Evolutionary conservation across 2,329 filamentous ascomycete species (phyloP).

Genomic region (Trichophyton mentagrophytes): DNA sequence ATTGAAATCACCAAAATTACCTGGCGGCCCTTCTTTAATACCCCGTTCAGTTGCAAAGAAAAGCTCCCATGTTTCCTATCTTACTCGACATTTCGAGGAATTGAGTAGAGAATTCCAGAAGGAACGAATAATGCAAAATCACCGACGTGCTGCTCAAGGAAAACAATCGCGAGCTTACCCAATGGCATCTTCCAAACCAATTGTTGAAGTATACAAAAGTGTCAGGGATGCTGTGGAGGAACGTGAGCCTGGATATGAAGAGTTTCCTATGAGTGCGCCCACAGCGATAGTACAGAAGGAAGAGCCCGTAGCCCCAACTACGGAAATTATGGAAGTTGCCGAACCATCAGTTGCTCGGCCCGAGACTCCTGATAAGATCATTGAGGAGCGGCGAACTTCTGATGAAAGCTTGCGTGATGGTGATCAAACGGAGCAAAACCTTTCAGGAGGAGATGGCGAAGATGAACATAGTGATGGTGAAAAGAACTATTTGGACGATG

Average conservation of each 20-base stretch:
- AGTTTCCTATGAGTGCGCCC: slow-evolving; percentile 20
- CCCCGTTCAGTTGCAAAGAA: slow-evolving; percentile 66
- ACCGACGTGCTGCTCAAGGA: slow-evolving; percentile 61
- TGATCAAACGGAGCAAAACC: slow-evolving; percentile 40
- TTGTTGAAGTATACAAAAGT: slow-evolving; percentile 90
- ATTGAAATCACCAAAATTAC: slow-evolving; percentile 45
- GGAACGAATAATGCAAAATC: slow-evolving; percentile 74
- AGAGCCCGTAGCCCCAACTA: slow-evolving; percentile 12
- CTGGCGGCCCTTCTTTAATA: slow-evolving; percentile 56
- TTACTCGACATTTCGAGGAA: slow-evolving; percentile 93
- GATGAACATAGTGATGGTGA: slow-evolving; percentile 59
- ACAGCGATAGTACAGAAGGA: slow-evolving; percentile 10
- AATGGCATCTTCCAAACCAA: slow-evolving; percentile 82
- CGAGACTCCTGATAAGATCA: slow-evolving; percentile 13
- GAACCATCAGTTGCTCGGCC: slow-evolving; percentile 14
- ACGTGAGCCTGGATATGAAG: slow-evolving; percentile 53
- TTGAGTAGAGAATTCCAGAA: slow-evolving; percentile 93
- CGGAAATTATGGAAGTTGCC: slow-evolving; percentile 19
- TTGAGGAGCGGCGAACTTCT: slow-evolving; percentile 13
- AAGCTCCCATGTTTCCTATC: slow-evolving; percentile 70
- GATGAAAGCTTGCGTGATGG: slow-evolving; percentile 15
- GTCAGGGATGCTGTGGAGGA: slow-evolving; percentile 87
- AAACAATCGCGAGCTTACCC: slow-evolving; percentile 70
- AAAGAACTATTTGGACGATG: slow-evolving; percentile 42
- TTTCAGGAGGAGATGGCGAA: slow-evolving; percentile 57